Percentiles rank a stretch among this genome's conserved stretches.
phyloP scores from a whole-genome alignment of 2,329 filamentous ascomycete species.

The Diaporthe helianthi region DNA sequence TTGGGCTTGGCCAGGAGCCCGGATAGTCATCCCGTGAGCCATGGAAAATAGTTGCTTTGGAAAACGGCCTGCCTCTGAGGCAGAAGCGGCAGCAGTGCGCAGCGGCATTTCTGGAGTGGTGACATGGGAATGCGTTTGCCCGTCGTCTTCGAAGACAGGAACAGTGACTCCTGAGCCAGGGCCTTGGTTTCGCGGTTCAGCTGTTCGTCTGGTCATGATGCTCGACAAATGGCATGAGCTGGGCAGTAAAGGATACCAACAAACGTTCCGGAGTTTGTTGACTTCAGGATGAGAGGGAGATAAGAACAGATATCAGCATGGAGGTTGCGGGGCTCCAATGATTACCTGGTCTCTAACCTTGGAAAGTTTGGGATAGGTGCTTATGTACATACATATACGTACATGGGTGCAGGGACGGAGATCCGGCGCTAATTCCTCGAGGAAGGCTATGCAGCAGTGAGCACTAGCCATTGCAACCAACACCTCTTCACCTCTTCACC shows the following conservation, averaged over 20 bases:
- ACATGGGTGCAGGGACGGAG: not conserved
- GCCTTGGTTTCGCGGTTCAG: not conserved
- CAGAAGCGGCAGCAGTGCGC: not conserved
- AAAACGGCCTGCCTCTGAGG: not conserved
- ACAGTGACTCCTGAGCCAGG: not conserved
- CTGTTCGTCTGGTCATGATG: not conserved
- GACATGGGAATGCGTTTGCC: not conserved
- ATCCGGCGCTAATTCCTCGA: not conserved
- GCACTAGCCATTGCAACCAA: not conserved
- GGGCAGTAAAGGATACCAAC: not conserved
- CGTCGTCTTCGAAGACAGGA: not conserved
- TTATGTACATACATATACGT: not conserved
- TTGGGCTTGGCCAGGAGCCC: not conserved
- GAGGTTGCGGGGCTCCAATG: not conserved
- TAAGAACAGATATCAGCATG: not conserved
- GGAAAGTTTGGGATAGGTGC: no score
- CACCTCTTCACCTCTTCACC: no score
- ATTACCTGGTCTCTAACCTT: not conserved
- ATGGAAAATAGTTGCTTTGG: conserved; percentile 30
- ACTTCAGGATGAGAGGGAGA: not conserved
- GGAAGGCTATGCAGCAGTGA: conserved; percentile 2
- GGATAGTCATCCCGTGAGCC: conserved; percentile 29
- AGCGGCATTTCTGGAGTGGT: conserved; percentile 4
- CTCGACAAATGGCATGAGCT: not conserved
- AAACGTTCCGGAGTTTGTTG: not conserved